Conservation (phyloP, 1,284 basidiomycete genomes). For the Ceratobasidium sp. region DNA sequence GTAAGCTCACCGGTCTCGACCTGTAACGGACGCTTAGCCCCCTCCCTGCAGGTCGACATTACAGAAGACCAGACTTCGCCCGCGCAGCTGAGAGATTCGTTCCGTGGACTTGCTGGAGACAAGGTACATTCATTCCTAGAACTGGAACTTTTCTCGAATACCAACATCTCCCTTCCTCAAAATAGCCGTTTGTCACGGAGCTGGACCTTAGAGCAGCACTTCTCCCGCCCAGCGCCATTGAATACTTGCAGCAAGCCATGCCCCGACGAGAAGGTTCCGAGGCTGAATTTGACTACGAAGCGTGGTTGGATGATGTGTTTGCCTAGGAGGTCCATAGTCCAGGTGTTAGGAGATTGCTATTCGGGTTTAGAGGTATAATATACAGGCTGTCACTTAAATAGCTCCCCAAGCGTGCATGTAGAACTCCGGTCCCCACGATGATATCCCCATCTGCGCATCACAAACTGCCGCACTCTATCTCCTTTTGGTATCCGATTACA, state of each 20-base stretch:
- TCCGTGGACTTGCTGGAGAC: slow-evolving; percentile 89
- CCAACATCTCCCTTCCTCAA: slow-evolving; percentile 35
- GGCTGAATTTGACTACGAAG: slow-evolving; percentile 77
- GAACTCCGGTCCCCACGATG: background rate
- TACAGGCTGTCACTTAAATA: background rate
- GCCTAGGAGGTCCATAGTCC: slow-evolving; percentile 44
- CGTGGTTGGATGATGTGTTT: slow-evolving; percentile 81
- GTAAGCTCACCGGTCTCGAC: slow-evolving; percentile 59
- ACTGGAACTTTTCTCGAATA: background rate
- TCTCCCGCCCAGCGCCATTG: slow-evolving; percentile 79
- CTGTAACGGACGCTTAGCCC: slow-evolving; percentile 3
- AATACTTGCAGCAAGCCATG: slow-evolving; percentile 84
- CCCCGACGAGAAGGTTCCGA: slow-evolving; percentile 63
- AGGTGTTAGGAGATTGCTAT: background rate
- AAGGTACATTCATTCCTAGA: slow-evolving; percentile 69
- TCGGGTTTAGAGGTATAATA: slow-evolving; percentile 2
- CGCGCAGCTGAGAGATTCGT: slow-evolving; percentile 92
- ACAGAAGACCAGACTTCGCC: slow-evolving; percentile 95
- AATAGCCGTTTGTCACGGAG: slow-evolving; percentile 90
- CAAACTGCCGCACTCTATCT: background rate
- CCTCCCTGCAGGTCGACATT: slow-evolving; percentile 79
- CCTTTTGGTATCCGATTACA: slow-evolving; percentile 1
- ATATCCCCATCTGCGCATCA: slow-evolving; percentile 1
- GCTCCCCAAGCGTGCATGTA: background rate
- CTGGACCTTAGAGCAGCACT: slow-evolving; percentile 90